These are phyloP conservation scores for Candida qinlingensis DNA, from an alignment of 805 yeast genomes.

Conservation along the genomic window DNA sequence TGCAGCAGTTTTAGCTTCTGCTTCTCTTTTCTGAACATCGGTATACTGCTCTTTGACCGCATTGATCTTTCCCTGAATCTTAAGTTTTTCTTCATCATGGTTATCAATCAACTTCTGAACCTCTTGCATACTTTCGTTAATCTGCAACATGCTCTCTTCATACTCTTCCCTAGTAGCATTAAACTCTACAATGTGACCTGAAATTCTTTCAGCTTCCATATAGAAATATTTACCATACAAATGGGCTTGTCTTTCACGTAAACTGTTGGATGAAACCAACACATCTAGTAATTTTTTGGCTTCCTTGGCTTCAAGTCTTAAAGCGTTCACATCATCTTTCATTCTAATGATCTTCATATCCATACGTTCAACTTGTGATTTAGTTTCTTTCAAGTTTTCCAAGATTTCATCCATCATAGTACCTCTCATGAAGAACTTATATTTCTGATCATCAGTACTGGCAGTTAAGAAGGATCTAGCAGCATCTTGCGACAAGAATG, in stretches of 20 bases:
- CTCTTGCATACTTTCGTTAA: constrained; percentile 4
- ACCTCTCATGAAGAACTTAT: constrained; percentile 73
- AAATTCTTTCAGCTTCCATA: constrained; percentile 32
- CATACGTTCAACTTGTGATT: constrained; percentile 30
- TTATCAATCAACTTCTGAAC: constrained; percentile 3
- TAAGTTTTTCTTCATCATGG: not conserved
- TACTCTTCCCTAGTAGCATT: constrained; percentile 13
- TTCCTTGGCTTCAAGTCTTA: constrained; percentile 36
- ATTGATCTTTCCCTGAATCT: constrained; percentile 5
- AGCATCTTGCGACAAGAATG: constrained; percentile 87
- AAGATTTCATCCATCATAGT: constrained; percentile 66
- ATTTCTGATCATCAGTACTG: constrained; percentile 68
- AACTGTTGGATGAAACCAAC: constrained; percentile 36
- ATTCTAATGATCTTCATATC: constrained; percentile 35
- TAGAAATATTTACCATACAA: constrained; percentile 45
- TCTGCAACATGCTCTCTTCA: constrained; percentile 5
- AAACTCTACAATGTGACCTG: constrained; percentile 5
- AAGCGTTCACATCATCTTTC: constrained; percentile 32
- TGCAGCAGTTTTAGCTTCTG: not conserved
- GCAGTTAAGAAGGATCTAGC: constrained; percentile 86
- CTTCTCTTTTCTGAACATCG: constrained; percentile 14
- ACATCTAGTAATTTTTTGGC: constrained; percentile 36
- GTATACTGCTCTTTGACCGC: constrained; percentile 15
- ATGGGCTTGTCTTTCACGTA: constrained; percentile 33
- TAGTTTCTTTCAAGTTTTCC: constrained; percentile 42